Evolutionary conservation across 345 rosid species (phyloP), one percentile per base, ranked within the genome.

Genomic region (Raphanus sativus): DNA sequence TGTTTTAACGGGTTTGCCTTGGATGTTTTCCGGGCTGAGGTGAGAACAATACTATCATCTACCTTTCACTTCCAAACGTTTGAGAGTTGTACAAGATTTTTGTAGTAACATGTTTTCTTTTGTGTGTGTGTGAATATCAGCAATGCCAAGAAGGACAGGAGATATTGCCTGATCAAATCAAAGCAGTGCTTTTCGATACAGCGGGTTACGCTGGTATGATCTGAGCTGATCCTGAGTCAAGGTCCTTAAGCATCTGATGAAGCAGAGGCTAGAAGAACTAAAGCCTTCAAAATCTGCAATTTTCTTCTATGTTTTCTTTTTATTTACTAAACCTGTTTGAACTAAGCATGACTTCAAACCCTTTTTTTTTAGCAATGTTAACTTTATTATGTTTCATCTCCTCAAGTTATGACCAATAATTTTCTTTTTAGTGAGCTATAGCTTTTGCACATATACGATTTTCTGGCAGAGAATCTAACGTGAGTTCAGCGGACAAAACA

Each of bases 21-120:
- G 84, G 98, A 92, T 83, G 89, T 94, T 71, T 94, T 94, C 85
- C 89, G 90, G 55, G 98, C 98, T 71, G 97, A 94, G 97, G 98
- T 94, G 50, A 26, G 61, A 1, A 42, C 29, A 11, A 34, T 15
- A 24, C 9, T 6, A 52, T 10, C 45, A 28, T 38, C 65, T 16
- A 52, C n/a, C 3, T 50, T n/a, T 62, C 8, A 52, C 6, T 16
- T 1, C 12, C 12, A 30, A 64, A 38, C 5, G 6, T n/a, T 55
- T 74, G 2, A 0, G 28, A 67, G 5, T 52, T 34, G 4, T 50
- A 0, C 24, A 29, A 40, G 67, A 13, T 38, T 28, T 33, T 69
- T 2, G 60, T 55, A 48, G 66, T 62, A 33, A 63, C 60, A 71
- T 2, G 54, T 61, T 2, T 36, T 26, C 0, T 8, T 50, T 48